Evolutionary conservation across 2,329 filamentous ascomycete genomes (phyloP), one percentile per base, ranked within the genome.

Genomic region (Penicillium psychrosexuale): DNA sequence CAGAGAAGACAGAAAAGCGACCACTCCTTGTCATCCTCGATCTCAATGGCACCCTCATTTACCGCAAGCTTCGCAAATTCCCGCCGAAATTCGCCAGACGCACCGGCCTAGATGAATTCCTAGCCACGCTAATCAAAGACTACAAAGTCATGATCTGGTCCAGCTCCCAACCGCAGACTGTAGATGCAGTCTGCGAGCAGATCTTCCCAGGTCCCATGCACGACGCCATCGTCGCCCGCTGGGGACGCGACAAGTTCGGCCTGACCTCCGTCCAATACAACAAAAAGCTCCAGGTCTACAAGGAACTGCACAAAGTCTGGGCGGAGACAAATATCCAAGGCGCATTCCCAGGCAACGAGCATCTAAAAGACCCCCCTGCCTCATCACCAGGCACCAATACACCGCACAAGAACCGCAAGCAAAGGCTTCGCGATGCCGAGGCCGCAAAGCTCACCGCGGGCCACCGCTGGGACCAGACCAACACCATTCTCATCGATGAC

Each of bases 71-170:
- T 49, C 77, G 78, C 43, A 70, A 69, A 27, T 66, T 74, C 1
- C 77, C 80, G 3, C 80, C 77, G 9, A 69, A 72, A 39, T 89
- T 91, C 69, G 74, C 85, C 40, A 75, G 81, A 60, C 87, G 94
- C 0, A 89, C 89, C 0, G 80, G 86, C 60, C 81, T 94, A 1
- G 65, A 76, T 3, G 62, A 75, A 0, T 97, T 99, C 71, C 75
- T 97, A 3, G 67, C 80, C 28, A 90, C 91, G 70, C 83, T 92
- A 61, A 80, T 96, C 62, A 74, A 82, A 12, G 85, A 86, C 55
- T 93, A 95, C 76, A 78, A 80, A 49, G 87, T 96, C 30, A 90
- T 91, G 75, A 84, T 97, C 55, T 99, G 93, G 91, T 96, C 93
- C 1, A 96, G 90, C 7, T 91, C 93, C 0, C 83, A 81, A 19